Evolutionary conservation across 2,329 filamentous ascomycete species (phyloP), one percentile per base, ranked within the genome.

Genomic region (Coniochaeta sp.): DNA sequence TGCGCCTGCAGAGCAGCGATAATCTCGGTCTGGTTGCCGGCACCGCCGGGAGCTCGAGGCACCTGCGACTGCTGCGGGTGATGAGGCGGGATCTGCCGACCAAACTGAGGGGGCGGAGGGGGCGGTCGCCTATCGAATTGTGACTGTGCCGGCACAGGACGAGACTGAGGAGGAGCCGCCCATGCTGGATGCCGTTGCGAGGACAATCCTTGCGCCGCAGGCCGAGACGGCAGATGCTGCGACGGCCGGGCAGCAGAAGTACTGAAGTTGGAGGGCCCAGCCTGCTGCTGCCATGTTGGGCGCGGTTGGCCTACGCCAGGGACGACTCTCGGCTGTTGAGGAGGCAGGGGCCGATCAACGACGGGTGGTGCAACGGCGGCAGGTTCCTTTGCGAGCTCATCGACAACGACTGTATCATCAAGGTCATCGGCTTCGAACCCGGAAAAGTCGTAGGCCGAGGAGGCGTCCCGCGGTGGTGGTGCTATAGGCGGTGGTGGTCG

Each of bases 341-440:
- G 69, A 47, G 71, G 70, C n/a, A 73, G 64, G 2, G 73, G 69
- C 28, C 72, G 72, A 60, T 77, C 74, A 58, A 72, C 63, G 38
- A 72, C 65, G 24, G 59, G 5, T 30, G 44, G 3, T 71, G 74
- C 52, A 14, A 22, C 54, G 24, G 71, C 67, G 30, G 74, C 71
- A 17, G 76, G 73, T 19, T 74, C 71, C 2, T 76, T 73, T n/a
- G 71, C 74, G 36, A 67, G 63, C 28, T 79, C 75, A 63, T 83
- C 79, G 17, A 77, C 78, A 40, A 87, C 80, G 47, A 84, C 77
- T 8, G 81, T 77, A 63, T 84, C 81, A 66, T 86, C 83, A 54
- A 87, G 73, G 58, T 84, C 81, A 60, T 84, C 82, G 47, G 84
- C 81, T 42, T 83, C 80, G 59, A 81, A 75, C n/a, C 76, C 74